A percentile compares a stretch with the other conserved stretches of the same genome.
Conservation (phyloP, 2,329 filamentous ascomycete species). For the Albophoma yamanashiensis region DNA sequence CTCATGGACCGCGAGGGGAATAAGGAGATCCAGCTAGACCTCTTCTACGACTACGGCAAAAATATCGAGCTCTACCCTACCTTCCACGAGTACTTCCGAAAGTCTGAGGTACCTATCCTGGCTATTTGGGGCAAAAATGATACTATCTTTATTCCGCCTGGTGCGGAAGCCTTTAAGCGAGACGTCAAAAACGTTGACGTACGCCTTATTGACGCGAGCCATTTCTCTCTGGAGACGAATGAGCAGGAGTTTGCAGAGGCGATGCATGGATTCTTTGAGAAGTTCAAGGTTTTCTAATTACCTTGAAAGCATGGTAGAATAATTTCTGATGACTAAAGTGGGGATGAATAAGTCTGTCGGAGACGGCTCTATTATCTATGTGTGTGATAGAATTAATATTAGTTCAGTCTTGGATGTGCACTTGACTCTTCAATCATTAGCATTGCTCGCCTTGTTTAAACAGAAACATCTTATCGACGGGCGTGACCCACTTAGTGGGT, state of each 20-base stretch:
- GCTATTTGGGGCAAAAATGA: constrained; percentile 50
- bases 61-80: constrained; percentile 42
- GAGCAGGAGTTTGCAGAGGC: constrained; percentile 15
- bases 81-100: constrained; percentile 44
- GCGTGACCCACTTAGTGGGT: no score
- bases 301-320: no score
- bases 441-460: no score
- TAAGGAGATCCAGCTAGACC: constrained; percentile 41
- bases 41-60: constrained; percentile 47
- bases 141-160: constrained; percentile 34
- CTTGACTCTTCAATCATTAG: no score
- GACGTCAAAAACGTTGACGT: constrained; percentile 38
- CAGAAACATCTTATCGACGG: no score
- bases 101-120: constrained; percentile 39
- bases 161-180: constrained; percentile 41
- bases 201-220: constrained; percentile 40
- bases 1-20: constrained; percentile 38
- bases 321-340: no score
- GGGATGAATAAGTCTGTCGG: no score
- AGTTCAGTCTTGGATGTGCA: no score
- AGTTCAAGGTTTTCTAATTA: neutral
- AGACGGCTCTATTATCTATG: no score
- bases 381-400: no score
- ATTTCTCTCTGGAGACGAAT: constrained; percentile 36
- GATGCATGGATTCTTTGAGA: constrained; percentile 5